Base-by-base conservation (phyloP, 176 grass and related monocot genomes). In the Ensete glaucum region DNA sequence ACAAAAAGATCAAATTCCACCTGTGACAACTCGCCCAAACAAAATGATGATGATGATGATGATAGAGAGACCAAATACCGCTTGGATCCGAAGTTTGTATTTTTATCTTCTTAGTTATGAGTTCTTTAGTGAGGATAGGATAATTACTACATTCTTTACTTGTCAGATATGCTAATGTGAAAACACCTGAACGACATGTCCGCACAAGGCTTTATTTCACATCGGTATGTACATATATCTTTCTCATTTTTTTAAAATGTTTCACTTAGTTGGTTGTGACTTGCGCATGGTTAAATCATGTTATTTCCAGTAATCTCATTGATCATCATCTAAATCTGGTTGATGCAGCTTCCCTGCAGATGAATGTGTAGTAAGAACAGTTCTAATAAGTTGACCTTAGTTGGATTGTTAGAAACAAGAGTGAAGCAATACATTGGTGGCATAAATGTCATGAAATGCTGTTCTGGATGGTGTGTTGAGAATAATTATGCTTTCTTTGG, bases 171-270 rank as follows among this genome's bases (percentile, higher is more conserved):
- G 93, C 93, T 64, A 97, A 97, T 93, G 93, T 97, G 54, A 81
- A 81, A 82, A 85, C 91, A 59, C 90, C 93, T 59, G 93, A 97
- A 69, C 77, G 93, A 74, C 93, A 87, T 81, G 90, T 97, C 78
- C 90, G 93, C 48, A 97, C 93, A 83, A 93, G 93, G 75, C 93
- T 97, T 73, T 97, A 97, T 80, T 97, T 97, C 83, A 97, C 93
- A 70, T 97, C 93, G 19, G 93, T 97, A 97, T 65, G 86, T 64
- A 50, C 55, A 70, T 23, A 71, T 77, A 72, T 76, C 27, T 79
- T 51, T 3, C 79, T 50, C 59, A 59, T 82, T 77, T 51, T 69
- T 83, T 43, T 83, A 7, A n/a, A 50, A 60, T n/a, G 73, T 83
- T 66, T 68, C 19, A 26, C 74, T 75, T 67, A 6, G 51, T 10